phyloP scores from a whole-genome alignment of 1,139 yeast genomes.

The Kodamaea ohmeri region DNA sequence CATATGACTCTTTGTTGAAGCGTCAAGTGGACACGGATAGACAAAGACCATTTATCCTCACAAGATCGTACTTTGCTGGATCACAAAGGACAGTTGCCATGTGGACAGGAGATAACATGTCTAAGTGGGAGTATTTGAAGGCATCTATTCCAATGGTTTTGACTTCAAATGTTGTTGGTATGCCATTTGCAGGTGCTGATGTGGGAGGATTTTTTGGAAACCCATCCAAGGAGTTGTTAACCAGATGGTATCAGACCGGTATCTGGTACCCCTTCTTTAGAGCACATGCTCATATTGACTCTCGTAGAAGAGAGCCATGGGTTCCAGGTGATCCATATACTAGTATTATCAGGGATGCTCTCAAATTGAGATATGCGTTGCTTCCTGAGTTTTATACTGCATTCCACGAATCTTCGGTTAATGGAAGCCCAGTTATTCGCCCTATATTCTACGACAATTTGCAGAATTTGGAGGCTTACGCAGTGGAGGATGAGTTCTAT shows the following conservation, averaged over 20 bases:
- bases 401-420: conserved; percentile 60
- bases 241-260: conserved; percentile 96
- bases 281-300: conserved; percentile 94
- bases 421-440: conserved; percentile 69
- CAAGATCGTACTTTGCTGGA: conserved; percentile 86
- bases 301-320: conserved; percentile 93
- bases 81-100: conserved; percentile 88
- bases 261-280: conserved; percentile 95
- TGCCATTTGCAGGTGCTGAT: conserved; percentile 95
- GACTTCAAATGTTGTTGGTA: conserved; percentile 77
- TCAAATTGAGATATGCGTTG: conserved; percentile 68
- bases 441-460: conserved; percentile 75
- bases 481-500: conserved; percentile 80
- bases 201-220: conserved; percentile 96
- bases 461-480: conserved; percentile 46
- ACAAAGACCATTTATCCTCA: conserved; percentile 82
- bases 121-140: conserved; percentile 84
- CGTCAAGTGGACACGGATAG: conserved; percentile 47
- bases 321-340: conserved; percentile 73
- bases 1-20: conserved; percentile 60
- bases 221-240: conserved; percentile 74
- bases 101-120: conserved; percentile 98
- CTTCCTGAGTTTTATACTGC: conserved; percentile 79
- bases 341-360: conserved; percentile 64
- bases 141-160: conserved; percentile 84